Conservation (phyloP, 1,139 yeast genomes). For the Geotrichum restrictum region DNA sequence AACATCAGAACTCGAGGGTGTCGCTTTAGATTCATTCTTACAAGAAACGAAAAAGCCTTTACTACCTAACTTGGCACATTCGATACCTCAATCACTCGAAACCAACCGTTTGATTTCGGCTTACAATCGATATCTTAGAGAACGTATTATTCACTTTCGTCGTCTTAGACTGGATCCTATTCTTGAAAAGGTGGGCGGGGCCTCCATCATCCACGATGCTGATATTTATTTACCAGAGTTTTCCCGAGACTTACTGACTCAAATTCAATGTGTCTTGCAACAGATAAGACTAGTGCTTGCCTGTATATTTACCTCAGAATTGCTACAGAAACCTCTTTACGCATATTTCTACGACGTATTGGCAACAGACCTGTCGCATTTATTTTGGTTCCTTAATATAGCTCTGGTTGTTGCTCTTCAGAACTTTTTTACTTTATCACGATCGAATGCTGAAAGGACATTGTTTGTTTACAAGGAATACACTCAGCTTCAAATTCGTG, state of each 20-base stretch:
- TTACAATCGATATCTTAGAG: constrained; percentile 30
- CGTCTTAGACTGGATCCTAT: constrained; percentile 27
- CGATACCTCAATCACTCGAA: constrained; percentile 20
- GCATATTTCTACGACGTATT: constrained; percentile 26
- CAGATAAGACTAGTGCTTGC: constrained; percentile 30
- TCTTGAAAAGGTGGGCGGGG: constrained; percentile 25
- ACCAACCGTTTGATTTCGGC: constrained; percentile 23
- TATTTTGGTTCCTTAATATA: constrained; percentile 27
- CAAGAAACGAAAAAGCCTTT: constrained; percentile 7
- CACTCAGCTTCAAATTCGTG: constrained; percentile 30
- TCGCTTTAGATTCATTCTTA: not conserved
- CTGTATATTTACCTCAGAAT: constrained; percentile 26
- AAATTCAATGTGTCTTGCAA: constrained; percentile 27
- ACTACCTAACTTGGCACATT: constrained; percentile 24
- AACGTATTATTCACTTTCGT: constrained; percentile 27
- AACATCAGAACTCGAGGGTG: not conserved
- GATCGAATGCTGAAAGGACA: constrained; percentile 31
- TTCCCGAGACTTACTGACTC: constrained; percentile 26
- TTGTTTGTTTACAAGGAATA: constrained; percentile 31
- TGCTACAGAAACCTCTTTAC: constrained; percentile 25
- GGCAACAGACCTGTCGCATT: constrained; percentile 29
- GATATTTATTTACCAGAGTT: constrained; percentile 17
- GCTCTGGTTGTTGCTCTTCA: constrained; percentile 28
- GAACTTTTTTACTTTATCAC: constrained; percentile 27
- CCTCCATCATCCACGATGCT: constrained; percentile 25